phyloP scores from a whole-genome alignment of 2,329 filamentous ascomycete genomes.

The Trichoderma koningiopsis region DNA sequence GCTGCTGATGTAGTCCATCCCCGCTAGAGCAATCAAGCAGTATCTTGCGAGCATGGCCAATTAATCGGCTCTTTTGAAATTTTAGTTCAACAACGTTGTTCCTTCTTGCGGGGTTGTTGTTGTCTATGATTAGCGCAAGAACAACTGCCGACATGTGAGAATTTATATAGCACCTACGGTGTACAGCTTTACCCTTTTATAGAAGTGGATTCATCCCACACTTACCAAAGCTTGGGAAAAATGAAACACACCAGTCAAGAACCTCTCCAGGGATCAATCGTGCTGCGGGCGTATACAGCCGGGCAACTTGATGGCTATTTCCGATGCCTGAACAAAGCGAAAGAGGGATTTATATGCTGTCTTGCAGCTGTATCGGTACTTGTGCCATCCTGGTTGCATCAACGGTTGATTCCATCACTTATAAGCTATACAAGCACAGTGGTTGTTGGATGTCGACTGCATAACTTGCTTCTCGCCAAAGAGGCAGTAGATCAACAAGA shows the following conservation, averaged over 20 bases:
- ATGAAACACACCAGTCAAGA: not conserved
- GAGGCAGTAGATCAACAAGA: not conserved
- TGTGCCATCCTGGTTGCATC: not conserved
- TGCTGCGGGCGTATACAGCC: not conserved
- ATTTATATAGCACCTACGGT: not conserved
- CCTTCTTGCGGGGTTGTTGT: not conserved
- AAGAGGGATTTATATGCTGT: not conserved
- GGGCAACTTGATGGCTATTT: not conserved
- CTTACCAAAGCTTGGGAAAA: not conserved
- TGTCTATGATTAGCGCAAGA: not conserved
- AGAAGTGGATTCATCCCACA: not conserved
- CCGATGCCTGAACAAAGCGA: not conserved
- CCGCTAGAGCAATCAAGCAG: not conserved
- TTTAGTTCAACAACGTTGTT: not conserved
- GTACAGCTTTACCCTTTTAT: not conserved
- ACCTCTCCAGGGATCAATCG: not conserved
- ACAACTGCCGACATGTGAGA: conserved; percentile 8
- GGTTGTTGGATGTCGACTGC: not conserved
- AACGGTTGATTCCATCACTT: not conserved
- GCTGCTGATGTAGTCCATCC: not conserved
- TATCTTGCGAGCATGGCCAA: not conserved
- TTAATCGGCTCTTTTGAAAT: not conserved
- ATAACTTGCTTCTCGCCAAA: not conserved
- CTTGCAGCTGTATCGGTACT: not conserved
- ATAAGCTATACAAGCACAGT: not conserved